Evolutionary conservation across 352 stramenopile species (phyloP).

Genomic region (Pythium oligandrum): DNA sequence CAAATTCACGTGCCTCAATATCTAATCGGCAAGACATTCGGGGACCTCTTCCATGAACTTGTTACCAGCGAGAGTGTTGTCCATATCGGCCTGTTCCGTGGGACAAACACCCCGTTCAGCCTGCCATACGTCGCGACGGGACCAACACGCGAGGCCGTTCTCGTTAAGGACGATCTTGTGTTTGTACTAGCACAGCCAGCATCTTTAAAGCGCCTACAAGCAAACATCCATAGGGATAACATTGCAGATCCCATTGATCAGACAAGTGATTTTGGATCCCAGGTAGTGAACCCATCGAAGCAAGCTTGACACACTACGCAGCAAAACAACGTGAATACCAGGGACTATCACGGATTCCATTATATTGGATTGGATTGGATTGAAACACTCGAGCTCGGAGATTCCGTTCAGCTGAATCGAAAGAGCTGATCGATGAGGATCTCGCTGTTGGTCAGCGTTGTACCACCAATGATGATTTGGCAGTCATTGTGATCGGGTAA

Average conservation of each 20-base stretch:
- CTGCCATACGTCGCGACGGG: conserved; percentile 56
- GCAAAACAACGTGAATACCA: no score
- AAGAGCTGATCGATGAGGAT: conserved; percentile 62
- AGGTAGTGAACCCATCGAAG: no score
- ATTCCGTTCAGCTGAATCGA: background rate
- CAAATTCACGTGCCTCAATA: conserved; percentile 42
- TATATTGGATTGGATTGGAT: no score
- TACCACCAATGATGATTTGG: conserved; percentile 69
- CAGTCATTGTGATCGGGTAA: conserved; percentile 38
- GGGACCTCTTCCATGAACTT: conserved; percentile 48
- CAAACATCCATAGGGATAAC: background rate
- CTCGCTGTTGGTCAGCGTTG: conserved; percentile 66
- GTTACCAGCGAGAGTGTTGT: conserved; percentile 37
- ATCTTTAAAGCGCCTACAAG: conserved; percentile 13
- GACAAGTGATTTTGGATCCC: no score
- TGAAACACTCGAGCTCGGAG: no score
- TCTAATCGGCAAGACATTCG: conserved; percentile 43
- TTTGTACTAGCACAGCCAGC: conserved; percentile 55
- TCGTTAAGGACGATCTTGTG: conserved; percentile 46
- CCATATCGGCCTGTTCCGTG: conserved; percentile 48
- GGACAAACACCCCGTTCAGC: conserved; percentile 24
- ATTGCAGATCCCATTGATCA: no score
- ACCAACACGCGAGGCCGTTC: conserved; percentile 34
- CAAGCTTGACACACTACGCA: no score
- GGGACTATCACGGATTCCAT: no score